phyloP scores from a whole-genome alignment of 768 basidiomycete species.

The Termitomyces sp. region DNA sequence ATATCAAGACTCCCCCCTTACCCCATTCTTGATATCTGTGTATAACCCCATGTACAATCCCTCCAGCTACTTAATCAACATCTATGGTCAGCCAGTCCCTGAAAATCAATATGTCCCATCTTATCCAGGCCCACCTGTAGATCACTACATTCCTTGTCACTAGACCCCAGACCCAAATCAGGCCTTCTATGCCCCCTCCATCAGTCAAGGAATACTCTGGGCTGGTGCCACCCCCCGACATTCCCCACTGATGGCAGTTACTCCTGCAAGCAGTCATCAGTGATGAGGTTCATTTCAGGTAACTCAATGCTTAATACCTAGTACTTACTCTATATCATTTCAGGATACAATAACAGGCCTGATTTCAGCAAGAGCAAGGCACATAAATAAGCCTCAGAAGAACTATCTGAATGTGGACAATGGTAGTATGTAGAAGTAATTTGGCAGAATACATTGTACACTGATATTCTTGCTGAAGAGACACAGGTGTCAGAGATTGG shows the following conservation, averaged over 20 bases:
- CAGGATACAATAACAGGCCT: constrained; percentile 98
- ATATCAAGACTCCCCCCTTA: no score
- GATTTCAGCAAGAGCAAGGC: constrained; percentile 90
- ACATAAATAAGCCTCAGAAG: constrained; percentile 88
- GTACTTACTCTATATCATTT: constrained; percentile 7
- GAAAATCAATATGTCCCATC: no score
- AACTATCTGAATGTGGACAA: constrained; percentile 98
- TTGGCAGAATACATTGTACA: background rate
- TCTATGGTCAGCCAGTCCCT: no score
- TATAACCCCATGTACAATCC: no score
- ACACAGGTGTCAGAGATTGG: constrained; percentile 91
- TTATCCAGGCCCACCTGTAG: no score
- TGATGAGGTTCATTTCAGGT: constrained; percentile 68
- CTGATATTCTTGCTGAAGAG: constrained; percentile 45
- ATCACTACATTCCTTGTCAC: no score
- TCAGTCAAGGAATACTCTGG: constrained; percentile 57
- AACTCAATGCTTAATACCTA: background rate
- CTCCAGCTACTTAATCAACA: no score
- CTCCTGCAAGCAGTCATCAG: constrained; percentile 89
- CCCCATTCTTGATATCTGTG: no score
- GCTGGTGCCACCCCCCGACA: no score
- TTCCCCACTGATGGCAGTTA: no score
- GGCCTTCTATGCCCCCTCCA: constrained; percentile 17
- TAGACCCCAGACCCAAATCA: no score
- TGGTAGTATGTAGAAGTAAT: constrained; percentile 58